phyloP scores from a whole-genome alignment of 345 rosid genomes.

The Populus tremula region DNA sequence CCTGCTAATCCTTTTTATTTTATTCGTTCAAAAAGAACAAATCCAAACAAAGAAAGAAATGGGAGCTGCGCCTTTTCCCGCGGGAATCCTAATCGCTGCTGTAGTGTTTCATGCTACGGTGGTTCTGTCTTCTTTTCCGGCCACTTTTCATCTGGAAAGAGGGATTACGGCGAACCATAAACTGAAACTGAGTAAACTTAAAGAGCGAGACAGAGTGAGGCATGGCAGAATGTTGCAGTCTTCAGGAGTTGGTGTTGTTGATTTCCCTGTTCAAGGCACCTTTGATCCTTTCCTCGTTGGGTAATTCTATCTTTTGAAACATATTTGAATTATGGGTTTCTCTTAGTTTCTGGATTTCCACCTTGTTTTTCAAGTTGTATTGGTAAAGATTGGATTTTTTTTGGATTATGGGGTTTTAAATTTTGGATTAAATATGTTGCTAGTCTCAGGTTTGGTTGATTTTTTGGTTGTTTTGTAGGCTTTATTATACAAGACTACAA shows the following conservation, averaged over 20 bases:
- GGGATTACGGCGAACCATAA: slow-evolving; percentile 54
- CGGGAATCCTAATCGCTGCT: slow-evolving; percentile 16
- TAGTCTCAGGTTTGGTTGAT: background rate
- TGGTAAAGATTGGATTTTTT: background rate
- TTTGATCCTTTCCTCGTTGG: slow-evolving; percentile 84
- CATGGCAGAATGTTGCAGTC: slow-evolving; percentile 83
- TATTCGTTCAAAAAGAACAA: background rate
- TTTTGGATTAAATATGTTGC: background rate
- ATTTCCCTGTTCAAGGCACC: slow-evolving; percentile 76
- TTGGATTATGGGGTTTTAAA: background rate
- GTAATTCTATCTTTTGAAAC: slow-evolving; percentile 36
- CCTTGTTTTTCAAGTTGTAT: background rate
- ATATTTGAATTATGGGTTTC: background rate
- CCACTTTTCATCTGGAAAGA: slow-evolving; percentile 31
- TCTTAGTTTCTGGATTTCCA: background rate
- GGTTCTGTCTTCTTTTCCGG: slow-evolving; percentile 34
- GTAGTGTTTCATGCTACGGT: slow-evolving; percentile 13
- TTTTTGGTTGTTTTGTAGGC: slow-evolving; percentile 40
- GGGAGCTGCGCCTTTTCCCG: slow-evolving; percentile 10
- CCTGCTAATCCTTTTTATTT: background rate
- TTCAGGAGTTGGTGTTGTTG: slow-evolving; percentile 53
- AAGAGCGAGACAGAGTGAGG: slow-evolving; percentile 60
- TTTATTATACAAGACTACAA: slow-evolving; percentile 75
- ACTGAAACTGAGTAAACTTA: slow-evolving; percentile 56
- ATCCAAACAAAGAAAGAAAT: background rate